Evolutionary conservation across 345 rosid species (phyloP), one percentile per base, ranked within the genome.

Genomic region (Lagerstroemia speciosa): DNA sequence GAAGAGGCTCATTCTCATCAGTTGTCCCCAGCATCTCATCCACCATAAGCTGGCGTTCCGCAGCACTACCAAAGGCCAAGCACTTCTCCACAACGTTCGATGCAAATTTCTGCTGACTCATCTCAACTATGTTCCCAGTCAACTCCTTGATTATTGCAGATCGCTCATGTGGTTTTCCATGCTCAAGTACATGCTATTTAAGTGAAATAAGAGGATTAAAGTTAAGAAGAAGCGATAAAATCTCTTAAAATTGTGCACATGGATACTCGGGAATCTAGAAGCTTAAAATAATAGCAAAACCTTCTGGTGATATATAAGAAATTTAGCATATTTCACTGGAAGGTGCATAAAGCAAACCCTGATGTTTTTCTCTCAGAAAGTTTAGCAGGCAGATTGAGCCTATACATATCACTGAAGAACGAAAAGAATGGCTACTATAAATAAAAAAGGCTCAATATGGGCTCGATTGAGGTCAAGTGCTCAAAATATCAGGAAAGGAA

Each of bases 41-140:
- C 73, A 85, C 87, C 70, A 85, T 75, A 37, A 81, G 57, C 68
- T 76, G 78, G 12, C 85, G 84, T 68, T 85, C 87, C 16, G 71
- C 65, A 20, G 82, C 76, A 71, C 83, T 84, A 27, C 89, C 84
- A 69, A 79, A 85, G 22, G 85, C 77, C 50, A 85, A 72, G 70
- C 89, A 85, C 75, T 85, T 85, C 79, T 85, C 89, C 26, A 85
- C 83, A 37, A 85, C 89, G 65, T 85, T 85, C 2, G 89, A 85
- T 17, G 89, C 89, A 71, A 85, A 85, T 76, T 85, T 85, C 77
- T 85, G 89, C 80, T 81, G 89, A 36, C 67, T 65, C 67, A 65
- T 65, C 45, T 65, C 50, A 65, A 65, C 67, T 2, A 65, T 65
- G 50, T 65, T 24, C 32, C 67, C 67, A 22, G 67, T 65, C 67